phyloP scores from a whole-genome alignment of 441 rosid genomes.

The California macrophylla region DNA sequence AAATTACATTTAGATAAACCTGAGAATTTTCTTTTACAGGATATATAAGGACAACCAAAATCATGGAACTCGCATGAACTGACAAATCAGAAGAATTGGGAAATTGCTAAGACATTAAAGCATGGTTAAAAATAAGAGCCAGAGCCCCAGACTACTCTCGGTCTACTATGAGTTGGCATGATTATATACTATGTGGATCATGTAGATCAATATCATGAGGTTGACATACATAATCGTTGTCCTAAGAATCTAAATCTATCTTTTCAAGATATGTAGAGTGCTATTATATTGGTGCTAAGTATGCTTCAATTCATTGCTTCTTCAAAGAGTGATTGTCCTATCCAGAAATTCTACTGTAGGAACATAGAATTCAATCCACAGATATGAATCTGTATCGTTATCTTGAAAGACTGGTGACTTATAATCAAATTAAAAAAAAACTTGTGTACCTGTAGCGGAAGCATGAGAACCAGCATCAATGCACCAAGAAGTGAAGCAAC shows the following conservation, averaged over 20 bases:
- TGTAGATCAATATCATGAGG: background rate
- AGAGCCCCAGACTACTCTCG: background rate
- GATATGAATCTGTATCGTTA: background rate
- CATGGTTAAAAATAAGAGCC: background rate
- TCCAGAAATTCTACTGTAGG: background rate
- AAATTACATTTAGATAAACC: conserved; percentile 2
- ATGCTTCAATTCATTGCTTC: background rate
- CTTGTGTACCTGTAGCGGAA: conserved; percentile 72
- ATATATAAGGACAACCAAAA: background rate
- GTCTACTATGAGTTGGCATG: background rate
- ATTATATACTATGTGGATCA: background rate
- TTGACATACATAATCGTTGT: background rate
- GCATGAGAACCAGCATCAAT: conserved; percentile 66
- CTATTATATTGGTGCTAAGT: background rate
- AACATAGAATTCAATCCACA: background rate
- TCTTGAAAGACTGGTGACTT: background rate
- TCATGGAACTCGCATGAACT: background rate
- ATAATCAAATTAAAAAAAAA: background rate
- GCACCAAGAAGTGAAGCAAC: conserved; percentile 95
- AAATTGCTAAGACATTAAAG: background rate
- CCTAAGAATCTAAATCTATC: background rate
- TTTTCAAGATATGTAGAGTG: background rate
- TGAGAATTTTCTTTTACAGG: conserved; percentile 12
- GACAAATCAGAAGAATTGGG: background rate
- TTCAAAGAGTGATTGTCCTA: background rate